Evolutionary conservation across 1,284 basidiomycete species (phyloP).

Genomic region (Tilletia walkeri): DNA sequence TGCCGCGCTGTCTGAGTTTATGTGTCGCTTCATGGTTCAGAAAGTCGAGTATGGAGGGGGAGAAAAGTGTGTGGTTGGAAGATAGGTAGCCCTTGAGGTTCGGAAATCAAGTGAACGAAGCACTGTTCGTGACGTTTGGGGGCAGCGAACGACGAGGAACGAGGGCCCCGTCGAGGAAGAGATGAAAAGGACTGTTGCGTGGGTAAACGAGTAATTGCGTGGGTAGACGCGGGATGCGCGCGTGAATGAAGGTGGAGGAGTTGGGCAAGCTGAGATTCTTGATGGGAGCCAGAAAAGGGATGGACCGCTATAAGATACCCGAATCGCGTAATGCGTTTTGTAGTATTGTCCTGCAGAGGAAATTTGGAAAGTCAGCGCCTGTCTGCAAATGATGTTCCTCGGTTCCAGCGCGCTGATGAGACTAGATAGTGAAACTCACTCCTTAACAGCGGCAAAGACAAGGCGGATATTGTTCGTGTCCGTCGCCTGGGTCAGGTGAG

Average conservation of each 20-base stretch:
- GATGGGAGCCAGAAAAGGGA: neutral
- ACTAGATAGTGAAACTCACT: conserved; percentile 55
- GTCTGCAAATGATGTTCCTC: neutral
- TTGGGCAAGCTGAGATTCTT: neutral
- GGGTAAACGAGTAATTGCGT: no score
- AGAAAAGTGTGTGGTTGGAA: no score
- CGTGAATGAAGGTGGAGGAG: neutral
- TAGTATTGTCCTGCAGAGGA: conserved; percentile 22
- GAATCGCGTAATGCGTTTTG: conserved; percentile 28
- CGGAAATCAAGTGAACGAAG: no score
- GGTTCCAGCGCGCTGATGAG: neutral
- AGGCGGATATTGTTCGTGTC: conserved; percentile 71
- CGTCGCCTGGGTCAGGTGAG: conserved; percentile 63
- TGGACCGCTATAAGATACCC: conserved; percentile 23
- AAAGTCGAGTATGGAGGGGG: no score
- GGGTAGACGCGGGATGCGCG: no score
- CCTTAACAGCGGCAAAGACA: conserved; percentile 94
- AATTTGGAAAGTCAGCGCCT: neutral
- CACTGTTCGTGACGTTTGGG: no score
- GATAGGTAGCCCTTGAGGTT: no score
- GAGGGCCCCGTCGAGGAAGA: no score
- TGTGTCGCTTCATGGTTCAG: no score
- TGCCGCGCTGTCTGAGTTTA: no score
- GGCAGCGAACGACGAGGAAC: no score
- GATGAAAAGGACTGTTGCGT: no score